Conservation (phyloP, 139 green algal genomes). For the Coelastrella sp. region DNA sequence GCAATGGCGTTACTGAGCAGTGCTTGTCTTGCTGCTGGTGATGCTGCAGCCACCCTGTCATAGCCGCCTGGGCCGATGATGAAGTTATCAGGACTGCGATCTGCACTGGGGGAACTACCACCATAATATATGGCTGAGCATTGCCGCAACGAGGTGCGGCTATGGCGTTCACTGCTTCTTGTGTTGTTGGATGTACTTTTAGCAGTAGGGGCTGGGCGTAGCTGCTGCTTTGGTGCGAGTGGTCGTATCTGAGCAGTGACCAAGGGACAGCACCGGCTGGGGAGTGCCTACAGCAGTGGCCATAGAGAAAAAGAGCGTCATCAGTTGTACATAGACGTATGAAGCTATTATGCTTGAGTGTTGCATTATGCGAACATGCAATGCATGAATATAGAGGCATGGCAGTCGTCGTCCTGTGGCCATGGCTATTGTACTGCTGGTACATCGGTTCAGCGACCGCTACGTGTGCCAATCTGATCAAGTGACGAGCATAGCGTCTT, state of each 20-base stretch:
- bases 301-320: no score
- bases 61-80: neutral
- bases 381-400: neutral
- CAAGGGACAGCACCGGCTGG: no score
- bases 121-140: neutral
- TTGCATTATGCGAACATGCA: neutral
- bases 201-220: no score
- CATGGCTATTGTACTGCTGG: neutral
- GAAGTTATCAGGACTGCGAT: neutral
- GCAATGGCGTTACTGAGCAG: slow-evolving; percentile 29
- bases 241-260: no score
- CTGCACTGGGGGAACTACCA: neutral
- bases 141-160: neutral
- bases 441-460: neutral
- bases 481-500: no score
- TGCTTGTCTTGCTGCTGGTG: neutral
- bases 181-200: no score
- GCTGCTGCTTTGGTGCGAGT: neutral
- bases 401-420: neutral
- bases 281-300: no score
- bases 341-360: no score
- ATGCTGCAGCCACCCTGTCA: slow-evolving; percentile 10
- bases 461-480: no score
- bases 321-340: no score
- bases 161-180: no score